Evolutionary conservation across 257 asterid species (phyloP).

Genomic region (Coffea canephora): DNA sequence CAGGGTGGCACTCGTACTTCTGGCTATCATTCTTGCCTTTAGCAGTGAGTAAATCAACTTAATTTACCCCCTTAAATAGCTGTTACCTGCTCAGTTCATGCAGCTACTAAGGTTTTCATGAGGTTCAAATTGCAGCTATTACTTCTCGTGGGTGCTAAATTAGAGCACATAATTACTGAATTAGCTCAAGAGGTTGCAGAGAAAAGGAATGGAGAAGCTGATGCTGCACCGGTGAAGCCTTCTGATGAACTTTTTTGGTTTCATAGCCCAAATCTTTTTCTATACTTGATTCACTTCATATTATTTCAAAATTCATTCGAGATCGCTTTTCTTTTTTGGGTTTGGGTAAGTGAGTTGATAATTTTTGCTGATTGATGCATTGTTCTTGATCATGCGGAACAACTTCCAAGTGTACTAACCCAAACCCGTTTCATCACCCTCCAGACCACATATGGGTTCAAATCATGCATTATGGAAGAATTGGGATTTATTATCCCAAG

Average conservation of each 20-base stretch:
- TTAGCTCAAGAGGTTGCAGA: slow-evolving; percentile 60
- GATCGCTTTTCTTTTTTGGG: slow-evolving; percentile 87
- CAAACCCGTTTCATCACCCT: neutral
- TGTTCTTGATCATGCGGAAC: neutral
- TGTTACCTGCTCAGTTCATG: neutral
- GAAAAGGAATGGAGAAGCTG: slow-evolving; percentile 25
- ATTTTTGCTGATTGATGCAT: neutral
- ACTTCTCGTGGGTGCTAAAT: slow-evolving; percentile 74
- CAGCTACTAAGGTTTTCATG: neutral
- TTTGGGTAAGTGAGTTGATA: slow-evolving; percentile 48
- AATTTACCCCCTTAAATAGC: neutral
- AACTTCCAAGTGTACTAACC: neutral
- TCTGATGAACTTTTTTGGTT: slow-evolving; percentile 92
- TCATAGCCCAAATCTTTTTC: slow-evolving; percentile 52
- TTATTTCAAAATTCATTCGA: slow-evolving; percentile 87
- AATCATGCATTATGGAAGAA: slow-evolving; percentile 88
- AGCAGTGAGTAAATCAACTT: slow-evolving; percentile 41
- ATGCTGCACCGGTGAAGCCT: slow-evolving; percentile 42
- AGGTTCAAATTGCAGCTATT: slow-evolving; percentile 47
- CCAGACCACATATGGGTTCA: slow-evolving; percentile 74
- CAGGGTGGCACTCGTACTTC: slow-evolving; percentile 94
- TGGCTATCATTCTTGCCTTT: slow-evolving; percentile 91
- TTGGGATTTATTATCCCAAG: slow-evolving; percentile 62
- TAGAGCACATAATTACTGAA: slow-evolving; percentile 78
- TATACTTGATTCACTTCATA: slow-evolving; percentile 89